These are phyloP conservation scores for Pseudogymnoascus sp. DNA, from an alignment of 2,329 filamentous ascomycete species.

Conservation along the genomic window DNA sequence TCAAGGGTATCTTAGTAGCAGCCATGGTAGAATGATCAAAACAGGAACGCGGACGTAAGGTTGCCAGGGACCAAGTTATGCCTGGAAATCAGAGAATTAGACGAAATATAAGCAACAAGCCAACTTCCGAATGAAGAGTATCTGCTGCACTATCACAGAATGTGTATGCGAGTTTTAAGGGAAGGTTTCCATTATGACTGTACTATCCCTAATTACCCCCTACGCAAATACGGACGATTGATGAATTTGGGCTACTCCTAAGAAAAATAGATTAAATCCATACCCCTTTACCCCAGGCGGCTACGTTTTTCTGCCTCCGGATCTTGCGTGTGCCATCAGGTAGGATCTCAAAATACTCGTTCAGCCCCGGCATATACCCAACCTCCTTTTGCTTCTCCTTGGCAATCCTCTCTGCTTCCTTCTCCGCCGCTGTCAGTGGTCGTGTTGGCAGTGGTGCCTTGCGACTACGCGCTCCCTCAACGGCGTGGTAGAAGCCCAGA, in stretches of 20 bases:
- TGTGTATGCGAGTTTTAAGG: not conserved
- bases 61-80: not conserved
- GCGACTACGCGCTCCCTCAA: not conserved
- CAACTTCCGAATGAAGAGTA: not conserved
- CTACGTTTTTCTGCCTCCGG: not conserved
- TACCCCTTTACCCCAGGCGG: not conserved
- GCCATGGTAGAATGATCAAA: not conserved
- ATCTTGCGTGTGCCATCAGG: not conserved
- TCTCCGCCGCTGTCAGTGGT: not conserved
- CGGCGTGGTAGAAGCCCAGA: constrained; percentile 9
- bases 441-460: not conserved
- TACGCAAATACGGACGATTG: not conserved
- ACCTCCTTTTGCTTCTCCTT: not conserved
- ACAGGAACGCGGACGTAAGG: not conserved
- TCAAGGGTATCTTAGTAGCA: no score
- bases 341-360: not conserved
- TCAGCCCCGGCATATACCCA: not conserved
- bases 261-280: not conserved
- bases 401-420: not conserved
- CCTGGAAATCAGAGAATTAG: not conserved
- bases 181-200: not conserved
- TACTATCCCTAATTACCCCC: not conserved
- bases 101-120: not conserved
- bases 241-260: not conserved
- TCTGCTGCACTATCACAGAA: not conserved